phyloP scores from a whole-genome alignment of 495 filamentous ascomycete genomes.

The Penicillium desertorum region DNA sequence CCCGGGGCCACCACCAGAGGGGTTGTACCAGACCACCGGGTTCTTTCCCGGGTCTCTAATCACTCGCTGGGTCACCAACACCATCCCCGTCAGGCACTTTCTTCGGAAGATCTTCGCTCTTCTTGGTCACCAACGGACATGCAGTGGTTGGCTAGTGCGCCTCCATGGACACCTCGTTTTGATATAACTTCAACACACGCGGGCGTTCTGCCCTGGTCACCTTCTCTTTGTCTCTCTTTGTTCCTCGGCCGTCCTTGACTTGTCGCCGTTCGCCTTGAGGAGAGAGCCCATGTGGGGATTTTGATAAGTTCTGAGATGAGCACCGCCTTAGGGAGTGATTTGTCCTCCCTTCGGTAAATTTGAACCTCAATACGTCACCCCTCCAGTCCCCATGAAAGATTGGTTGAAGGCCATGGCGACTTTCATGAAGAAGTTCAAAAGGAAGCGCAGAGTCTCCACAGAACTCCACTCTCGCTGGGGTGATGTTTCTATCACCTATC shows the following conservation, averaged over 20 bases:
- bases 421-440: slow-evolving; percentile 39
- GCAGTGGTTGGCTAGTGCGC: slow-evolving; percentile 18
- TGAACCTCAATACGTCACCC: background rate
- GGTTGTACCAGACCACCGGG: slow-evolving; percentile 39
- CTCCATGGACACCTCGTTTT: slow-evolving; percentile 17
- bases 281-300: slow-evolving; percentile 7
- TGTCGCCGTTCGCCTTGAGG: background rate
- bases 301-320: slow-evolving; percentile 23
- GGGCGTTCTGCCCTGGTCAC: slow-evolving; percentile 13
- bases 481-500: slow-evolving; percentile 43
- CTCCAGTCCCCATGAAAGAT: slow-evolving; percentile 28
- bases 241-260: slow-evolving; percentile 1
- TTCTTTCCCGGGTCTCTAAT: slow-evolving; percentile 26
- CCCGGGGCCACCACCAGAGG: slow-evolving; percentile 27
- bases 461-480: slow-evolving; percentile 47
- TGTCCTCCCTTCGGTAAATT: slow-evolving; percentile 21
- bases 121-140: slow-evolving; percentile 21
- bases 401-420: slow-evolving; percentile 35
- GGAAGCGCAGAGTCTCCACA: slow-evolving; percentile 42
- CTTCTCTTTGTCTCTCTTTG: slow-evolving; percentile 8
- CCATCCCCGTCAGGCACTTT: slow-evolving; percentile 12
- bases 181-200: slow-evolving; percentile 35
- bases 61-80: slow-evolving; percentile 18
- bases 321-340: slow-evolving; percentile 20
- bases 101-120: slow-evolving; percentile 28